Evolutionary conservation across 2,329 filamentous ascomycete species (phyloP).

Genomic region (Talaromyces sp.): DNA sequence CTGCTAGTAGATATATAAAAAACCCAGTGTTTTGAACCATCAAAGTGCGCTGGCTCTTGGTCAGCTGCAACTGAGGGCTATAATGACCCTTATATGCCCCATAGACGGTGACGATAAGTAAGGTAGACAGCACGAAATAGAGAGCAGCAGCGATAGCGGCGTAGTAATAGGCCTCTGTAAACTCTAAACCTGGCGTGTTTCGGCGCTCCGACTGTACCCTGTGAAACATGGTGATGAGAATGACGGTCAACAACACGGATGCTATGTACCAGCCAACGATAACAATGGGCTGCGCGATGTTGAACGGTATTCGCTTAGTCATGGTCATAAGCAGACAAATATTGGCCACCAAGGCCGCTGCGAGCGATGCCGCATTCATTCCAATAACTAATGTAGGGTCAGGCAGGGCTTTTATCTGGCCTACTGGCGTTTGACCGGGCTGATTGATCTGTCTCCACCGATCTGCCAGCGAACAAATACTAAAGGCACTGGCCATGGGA

Average conservation of each 20-base stretch:
- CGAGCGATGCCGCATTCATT: constrained; percentile 52
- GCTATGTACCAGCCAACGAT: constrained; percentile 56
- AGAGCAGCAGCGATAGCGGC: constrained; percentile 52
- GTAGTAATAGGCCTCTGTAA: constrained; percentile 57
- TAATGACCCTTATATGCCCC: constrained; percentile 52
- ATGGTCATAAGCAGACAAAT: constrained; percentile 54
- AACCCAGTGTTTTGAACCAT: constrained; percentile 42
- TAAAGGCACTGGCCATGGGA: constrained; percentile 52
- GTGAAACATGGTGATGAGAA: constrained; percentile 44
- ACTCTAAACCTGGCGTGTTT: constrained; percentile 32
- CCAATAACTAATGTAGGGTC: constrained; percentile 37
- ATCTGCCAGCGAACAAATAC: constrained; percentile 51
- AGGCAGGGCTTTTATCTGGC: not conserved
- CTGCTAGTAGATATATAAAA: constrained; percentile 34
- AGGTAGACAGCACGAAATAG: constrained; percentile 51
- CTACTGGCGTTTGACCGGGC: constrained; percentile 21
- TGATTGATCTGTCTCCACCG: constrained; percentile 52
- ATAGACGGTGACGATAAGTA: constrained; percentile 52
- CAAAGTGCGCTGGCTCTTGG: constrained; percentile 50
- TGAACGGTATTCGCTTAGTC: constrained; percentile 51
- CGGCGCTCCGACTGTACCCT: constrained; percentile 29
- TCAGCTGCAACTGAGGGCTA: constrained; percentile 52
- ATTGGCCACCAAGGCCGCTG: constrained; percentile 51
- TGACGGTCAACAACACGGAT: constrained; percentile 48
- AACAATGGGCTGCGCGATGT: constrained; percentile 54